phyloP scores from a whole-genome alignment of 345 rosid genomes.

The Lepidium africanum region DNA sequence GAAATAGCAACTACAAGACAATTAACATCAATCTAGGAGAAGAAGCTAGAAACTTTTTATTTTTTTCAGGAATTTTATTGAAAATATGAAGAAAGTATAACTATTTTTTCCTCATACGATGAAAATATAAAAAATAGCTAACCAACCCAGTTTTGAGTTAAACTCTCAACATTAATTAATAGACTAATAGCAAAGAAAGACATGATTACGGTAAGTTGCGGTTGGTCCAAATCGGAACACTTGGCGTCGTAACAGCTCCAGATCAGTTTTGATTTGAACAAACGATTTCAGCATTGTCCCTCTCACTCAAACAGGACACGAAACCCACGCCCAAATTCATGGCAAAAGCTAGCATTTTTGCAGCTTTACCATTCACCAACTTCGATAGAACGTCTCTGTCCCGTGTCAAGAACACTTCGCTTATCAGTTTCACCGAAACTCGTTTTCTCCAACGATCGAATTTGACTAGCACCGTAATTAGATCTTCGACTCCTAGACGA shows the following conservation, averaged over 20 bases:
- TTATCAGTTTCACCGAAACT: constrained; percentile 1
- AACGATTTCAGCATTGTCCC: constrained; percentile 11
- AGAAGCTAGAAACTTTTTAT: no score
- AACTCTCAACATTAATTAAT: no score
- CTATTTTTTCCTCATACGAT: no score
- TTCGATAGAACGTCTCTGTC: background rate
- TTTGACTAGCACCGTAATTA: background rate
- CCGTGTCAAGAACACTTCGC: constrained; percentile 11
- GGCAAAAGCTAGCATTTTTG: constrained; percentile 22
- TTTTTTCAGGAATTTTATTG: no score
- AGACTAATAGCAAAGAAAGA: no score
- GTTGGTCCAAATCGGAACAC: constrained; percentile 22
- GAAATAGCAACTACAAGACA: no score
- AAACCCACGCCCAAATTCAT: background rate
- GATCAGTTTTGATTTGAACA: constrained; percentile 18
- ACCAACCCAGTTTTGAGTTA: no score
- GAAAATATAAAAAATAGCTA: no score
- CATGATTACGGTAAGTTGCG: background rate
- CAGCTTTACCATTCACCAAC: constrained; percentile 4
- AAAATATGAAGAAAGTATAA: no score
- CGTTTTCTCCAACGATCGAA: constrained; percentile 11
- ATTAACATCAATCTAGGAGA: no score
- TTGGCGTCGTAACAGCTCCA: constrained; percentile 23
- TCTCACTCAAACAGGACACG: background rate
- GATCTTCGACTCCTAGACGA: constrained; percentile 9